phyloP scores from a whole-genome alignment of 1,284 basidiomycete species.

The Xerocomus cyaneibrunnescens region DNA sequence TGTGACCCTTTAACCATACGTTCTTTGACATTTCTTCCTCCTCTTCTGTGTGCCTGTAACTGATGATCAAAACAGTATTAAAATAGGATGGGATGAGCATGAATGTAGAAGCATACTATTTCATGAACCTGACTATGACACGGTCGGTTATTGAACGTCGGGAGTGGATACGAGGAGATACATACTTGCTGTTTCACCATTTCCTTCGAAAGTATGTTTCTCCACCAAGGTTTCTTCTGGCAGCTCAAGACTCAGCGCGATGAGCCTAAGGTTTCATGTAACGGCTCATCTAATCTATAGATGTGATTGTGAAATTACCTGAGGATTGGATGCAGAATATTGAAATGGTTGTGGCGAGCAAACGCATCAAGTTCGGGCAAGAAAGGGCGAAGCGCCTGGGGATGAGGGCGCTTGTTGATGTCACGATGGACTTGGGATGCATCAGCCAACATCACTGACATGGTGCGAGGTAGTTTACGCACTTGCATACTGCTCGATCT shows the following conservation, averaged over 20 bases:
- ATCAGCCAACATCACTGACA: background rate
- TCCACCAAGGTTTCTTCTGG: constrained; percentile 54
- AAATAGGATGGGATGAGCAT: background rate
- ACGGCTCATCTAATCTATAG: background rate
- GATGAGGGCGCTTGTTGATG: constrained; percentile 44
- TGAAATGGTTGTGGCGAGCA: constrained; percentile 32
- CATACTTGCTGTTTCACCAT: constrained; percentile 1
- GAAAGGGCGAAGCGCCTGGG: constrained; percentile 50
- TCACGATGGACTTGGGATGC: constrained; percentile 43
- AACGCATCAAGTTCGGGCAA: constrained; percentile 58
- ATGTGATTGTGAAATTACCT: constrained; percentile 11
- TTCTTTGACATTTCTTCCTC: constrained; percentile 13
- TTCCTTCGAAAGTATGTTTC: constrained; percentile 39
- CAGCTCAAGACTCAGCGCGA: constrained; percentile 57
- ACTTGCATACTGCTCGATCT: constrained; percentile 57
- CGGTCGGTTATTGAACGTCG: no score
- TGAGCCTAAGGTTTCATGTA: constrained; percentile 36
- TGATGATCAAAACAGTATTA: background rate
- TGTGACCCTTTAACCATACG: constrained; percentile 45
- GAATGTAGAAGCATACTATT: constrained; percentile 3
- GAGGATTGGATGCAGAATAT: constrained; percentile 8
- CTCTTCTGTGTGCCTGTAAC: constrained; percentile 9
- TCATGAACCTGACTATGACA: constrained; percentile 12
- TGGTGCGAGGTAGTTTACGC: constrained; percentile 15
- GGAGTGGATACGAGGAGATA: no score